Conservation (phyloP, 768 basidiomycete genomes). For the Podaxis mareebaensis region DNA sequence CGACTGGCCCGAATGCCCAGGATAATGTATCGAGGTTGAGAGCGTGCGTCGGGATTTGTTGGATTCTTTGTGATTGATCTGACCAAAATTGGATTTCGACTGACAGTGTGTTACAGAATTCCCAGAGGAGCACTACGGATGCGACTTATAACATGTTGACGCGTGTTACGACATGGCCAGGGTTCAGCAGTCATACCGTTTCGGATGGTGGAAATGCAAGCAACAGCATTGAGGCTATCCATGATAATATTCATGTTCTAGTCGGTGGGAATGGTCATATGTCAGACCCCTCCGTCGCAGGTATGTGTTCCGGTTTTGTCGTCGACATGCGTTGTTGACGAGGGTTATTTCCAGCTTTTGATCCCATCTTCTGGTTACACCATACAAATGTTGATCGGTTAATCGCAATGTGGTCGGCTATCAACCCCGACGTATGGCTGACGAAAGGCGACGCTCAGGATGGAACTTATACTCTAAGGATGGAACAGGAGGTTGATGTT, state of each 20-base stretch:
- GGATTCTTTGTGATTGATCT: neutral
- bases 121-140: conserved; percentile 23
- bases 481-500: conserved; percentile 23
- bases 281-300: conserved; percentile 33
- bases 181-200: conserved; percentile 42
- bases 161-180: conserved; percentile 33
- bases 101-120: conserved; percentile 22
- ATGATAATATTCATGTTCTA: conserved; percentile 41
- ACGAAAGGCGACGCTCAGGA: conserved; percentile 23
- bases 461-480: conserved; percentile 33
- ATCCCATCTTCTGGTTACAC: conserved; percentile 50
- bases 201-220: conserved; percentile 31
- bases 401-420: conserved; percentile 43
- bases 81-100: neutral
- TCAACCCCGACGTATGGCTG: conserved; percentile 41
- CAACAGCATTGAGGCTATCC: conserved; percentile 46
- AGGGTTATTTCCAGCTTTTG: conserved; percentile 33
- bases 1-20: conserved; percentile 24
- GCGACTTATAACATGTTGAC: conserved; percentile 33
- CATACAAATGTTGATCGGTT: conserved; percentile 50
- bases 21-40: conserved; percentile 32
- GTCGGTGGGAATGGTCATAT: conserved; percentile 40
- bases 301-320: conserved; percentile 21
- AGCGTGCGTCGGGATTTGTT: conserved; percentile 20
- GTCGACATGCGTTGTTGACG: neutral